These are phyloP conservation scores for Euclidium syriacum DNA, from an alignment of 345 rosid genomes.

Conservation along the genomic window DNA sequence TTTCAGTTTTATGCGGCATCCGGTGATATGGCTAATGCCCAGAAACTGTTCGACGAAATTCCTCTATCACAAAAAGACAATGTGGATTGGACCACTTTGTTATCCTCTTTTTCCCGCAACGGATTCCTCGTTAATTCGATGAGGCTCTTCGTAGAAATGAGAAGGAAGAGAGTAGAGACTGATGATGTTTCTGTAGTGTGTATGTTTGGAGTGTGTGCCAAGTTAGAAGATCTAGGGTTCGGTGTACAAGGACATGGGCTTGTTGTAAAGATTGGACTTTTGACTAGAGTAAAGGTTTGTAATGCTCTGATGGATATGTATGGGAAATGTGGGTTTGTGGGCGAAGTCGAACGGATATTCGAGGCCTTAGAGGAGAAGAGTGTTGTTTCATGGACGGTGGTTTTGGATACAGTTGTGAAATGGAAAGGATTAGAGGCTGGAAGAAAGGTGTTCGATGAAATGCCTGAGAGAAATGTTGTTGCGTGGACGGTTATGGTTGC, in stretches of 20 bases:
- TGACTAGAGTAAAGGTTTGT: conserved; percentile 35
- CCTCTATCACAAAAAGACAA: conserved; percentile 51
- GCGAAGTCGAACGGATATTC: conserved; percentile 42
- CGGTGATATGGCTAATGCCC: conserved; percentile 41
- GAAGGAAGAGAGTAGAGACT: conserved; percentile 27
- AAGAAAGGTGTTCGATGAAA: conserved; percentile 45
- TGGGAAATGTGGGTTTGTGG: conserved; percentile 52
- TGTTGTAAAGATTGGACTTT: conserved; percentile 48
- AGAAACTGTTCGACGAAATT: conserved; percentile 63
- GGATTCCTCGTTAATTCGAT: conserved; percentile 29
- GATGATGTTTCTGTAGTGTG: conserved; percentile 62
- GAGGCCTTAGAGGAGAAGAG: conserved; percentile 44
- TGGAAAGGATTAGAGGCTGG: conserved; percentile 64
- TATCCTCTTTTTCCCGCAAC: conserved; percentile 43
- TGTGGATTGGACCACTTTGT: conserved; percentile 67
- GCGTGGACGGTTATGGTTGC: conserved; percentile 69
- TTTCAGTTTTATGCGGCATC: conserved; percentile 47
- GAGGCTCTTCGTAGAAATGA: conserved; percentile 45
- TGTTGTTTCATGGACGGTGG: conserved; percentile 72
- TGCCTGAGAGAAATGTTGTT: conserved; percentile 72
- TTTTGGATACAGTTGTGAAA: conserved; percentile 52
- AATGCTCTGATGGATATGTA: conserved; percentile 74
- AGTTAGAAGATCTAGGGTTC: conserved; percentile 38
- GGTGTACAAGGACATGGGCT: conserved; percentile 64
- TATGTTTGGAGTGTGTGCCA: conserved; percentile 48